Base-by-base conservation (phyloP, 148 eudicot species). In the Silene latifolia region DNA sequence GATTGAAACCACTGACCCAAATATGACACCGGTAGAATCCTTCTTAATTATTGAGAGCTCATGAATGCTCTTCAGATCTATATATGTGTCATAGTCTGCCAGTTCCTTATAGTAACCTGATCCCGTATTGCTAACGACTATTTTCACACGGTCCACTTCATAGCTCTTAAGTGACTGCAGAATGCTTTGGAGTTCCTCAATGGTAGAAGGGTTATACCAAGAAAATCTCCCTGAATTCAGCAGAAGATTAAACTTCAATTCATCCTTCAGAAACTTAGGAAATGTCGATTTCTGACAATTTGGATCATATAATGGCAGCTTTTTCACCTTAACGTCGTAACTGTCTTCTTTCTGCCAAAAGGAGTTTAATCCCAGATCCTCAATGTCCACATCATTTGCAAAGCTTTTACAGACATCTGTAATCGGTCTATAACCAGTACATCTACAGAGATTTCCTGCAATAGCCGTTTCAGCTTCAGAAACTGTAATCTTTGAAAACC, bases 401-500 rank as follows among this genome's bases (percentile, higher is more conserved):
- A 95, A 95, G 76, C 96, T 92, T 81, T 95, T 95, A 84, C 97
- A 95, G 65, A 88, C 97, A 89, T 95, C 97, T 54, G 86, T 89
- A 63, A 95, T 89, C 54, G 99, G 89, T 42, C 99, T 89, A 78
- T 95, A 95, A 11, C 99, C 99, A 67, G 99, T 95, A 77, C 99
- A 95, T 24, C 99, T 81, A 80, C 99, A 95, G 42, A 95, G 91
- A 81, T 95, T 86, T 74, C 97, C 99, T 5, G 94, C 67, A 9
- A 95, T 79, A 54, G 96, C 80, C 72, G 77, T 87, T 80, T 95
- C 97, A 19, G 96, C 99, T 76, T 95, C 97, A 65, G 84, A 81
- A 75, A 82, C 85, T 0, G 86, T 87, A 48, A 95, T 80, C 82
- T 89, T 90, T 69, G 98, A 91, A 71, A 94, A 86, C 71, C 93